Conservation (phyloP, 306 rosid species). For the Psophocarpus tetragonolobus region DNA sequence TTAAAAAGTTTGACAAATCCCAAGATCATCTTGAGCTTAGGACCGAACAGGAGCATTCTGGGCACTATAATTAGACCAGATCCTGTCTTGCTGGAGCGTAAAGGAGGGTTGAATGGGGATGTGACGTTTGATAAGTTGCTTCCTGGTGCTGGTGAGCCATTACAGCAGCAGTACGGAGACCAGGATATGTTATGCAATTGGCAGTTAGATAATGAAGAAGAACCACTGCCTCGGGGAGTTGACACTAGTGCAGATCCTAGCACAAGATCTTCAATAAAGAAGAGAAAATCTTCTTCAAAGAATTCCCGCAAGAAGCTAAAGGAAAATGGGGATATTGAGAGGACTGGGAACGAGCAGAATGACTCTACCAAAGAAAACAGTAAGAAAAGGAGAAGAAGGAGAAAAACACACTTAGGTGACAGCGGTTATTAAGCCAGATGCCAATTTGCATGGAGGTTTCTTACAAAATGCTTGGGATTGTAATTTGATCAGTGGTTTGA, state of each 20-base stretch:
- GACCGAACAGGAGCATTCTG: constrained; percentile 79
- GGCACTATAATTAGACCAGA: constrained; percentile 98
- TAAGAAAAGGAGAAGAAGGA: constrained; percentile 41
- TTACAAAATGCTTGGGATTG: background rate
- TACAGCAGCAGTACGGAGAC: constrained; percentile 45
- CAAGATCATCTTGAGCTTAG: constrained; percentile 61
- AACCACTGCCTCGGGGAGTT: constrained; percentile 70
- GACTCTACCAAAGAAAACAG: constrained; percentile 48
- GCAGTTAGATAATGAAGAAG: constrained; percentile 75
- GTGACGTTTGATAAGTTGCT: constrained; percentile 76
- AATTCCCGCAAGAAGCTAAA: constrained; percentile 52
- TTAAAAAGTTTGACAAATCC: constrained; percentile 73
- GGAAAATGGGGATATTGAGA: constrained; percentile 41
- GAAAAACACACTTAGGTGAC: background rate
- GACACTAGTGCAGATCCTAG: constrained; percentile 31
- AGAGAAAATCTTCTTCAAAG: constrained; percentile 54
- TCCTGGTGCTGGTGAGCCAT: constrained; percentile 91
- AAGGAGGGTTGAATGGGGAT: constrained; percentile 73
- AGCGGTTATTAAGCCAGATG: background rate
- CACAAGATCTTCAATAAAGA: constrained; percentile 51
- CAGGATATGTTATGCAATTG: constrained; percentile 72
- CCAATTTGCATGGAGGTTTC: background rate
- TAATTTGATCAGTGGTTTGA: constrained; percentile 17
- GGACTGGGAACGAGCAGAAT: constrained; percentile 35
- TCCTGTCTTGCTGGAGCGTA: constrained; percentile 66